These are phyloP conservation scores for Pyrus communis DNA, from an alignment of 306 rosid species.

Conservation along the genomic window DNA sequence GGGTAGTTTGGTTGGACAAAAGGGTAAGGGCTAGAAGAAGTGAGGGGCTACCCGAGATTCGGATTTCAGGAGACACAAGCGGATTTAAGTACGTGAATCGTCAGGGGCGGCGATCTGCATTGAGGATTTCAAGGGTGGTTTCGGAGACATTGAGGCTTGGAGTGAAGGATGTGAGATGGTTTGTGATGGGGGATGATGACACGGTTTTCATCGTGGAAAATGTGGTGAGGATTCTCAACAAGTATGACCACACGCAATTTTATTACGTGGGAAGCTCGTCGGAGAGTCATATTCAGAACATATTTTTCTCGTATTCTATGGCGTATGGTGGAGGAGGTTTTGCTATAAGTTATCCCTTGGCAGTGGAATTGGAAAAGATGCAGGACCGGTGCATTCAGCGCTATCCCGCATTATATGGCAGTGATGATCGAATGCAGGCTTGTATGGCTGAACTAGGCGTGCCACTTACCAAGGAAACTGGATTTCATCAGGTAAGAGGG, in stretches of 20 bases:
- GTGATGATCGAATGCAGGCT: conserved; percentile 92
- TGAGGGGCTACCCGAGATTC: conserved; percentile 61
- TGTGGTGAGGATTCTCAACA: conserved; percentile 50
- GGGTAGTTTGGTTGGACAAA: conserved; percentile 77
- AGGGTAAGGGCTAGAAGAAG: conserved; percentile 16
- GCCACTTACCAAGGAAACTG: conserved; percentile 77
- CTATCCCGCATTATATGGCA: conserved; percentile 78
- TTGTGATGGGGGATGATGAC: conserved; percentile 93
- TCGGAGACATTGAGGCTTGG: conserved; percentile 82
- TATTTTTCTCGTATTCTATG: conserved; percentile 78
- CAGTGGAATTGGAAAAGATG: conserved; percentile 62
- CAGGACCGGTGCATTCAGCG: conserved; percentile 82
- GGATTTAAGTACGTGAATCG: conserved; percentile 50
- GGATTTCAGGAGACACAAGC: conserved; percentile 53
- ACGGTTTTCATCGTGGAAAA: conserved; percentile 74
- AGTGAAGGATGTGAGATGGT: conserved; percentile 82
- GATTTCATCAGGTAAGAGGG: conserved; percentile 78
- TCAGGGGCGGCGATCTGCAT: conserved; percentile 74
- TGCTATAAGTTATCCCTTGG: conserved; percentile 87
- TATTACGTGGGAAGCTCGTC: conserved; percentile 83
- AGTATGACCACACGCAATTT: conserved; percentile 68
- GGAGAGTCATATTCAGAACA: conserved; percentile 83
- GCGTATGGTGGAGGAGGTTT: conserved; percentile 96
- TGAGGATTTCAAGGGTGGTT: conserved; percentile 77
- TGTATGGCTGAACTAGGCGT: conserved; percentile 94